Evolutionary conservation across 805 yeast species (phyloP).

Genomic region (Ogataea saltuana): DNA sequence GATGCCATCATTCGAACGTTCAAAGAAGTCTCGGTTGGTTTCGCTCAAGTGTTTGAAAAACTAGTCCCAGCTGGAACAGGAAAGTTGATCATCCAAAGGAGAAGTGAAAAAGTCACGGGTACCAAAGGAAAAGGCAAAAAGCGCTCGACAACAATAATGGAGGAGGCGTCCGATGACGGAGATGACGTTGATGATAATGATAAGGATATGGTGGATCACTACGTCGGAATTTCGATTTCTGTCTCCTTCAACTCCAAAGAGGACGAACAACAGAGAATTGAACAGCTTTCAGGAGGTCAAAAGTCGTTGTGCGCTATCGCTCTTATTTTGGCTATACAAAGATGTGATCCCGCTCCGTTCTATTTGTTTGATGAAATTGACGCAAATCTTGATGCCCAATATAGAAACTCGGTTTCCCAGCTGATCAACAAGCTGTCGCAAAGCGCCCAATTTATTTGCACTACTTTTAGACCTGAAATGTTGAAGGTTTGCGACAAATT

Average conservation of each 20-base stretch:
- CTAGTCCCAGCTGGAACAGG: slow-evolving; percentile 87
- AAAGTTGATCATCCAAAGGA: slow-evolving; percentile 61
- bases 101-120: slow-evolving; percentile 22
- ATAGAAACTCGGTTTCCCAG: slow-evolving; percentile 81
- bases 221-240: slow-evolving; percentile 78
- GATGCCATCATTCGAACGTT: slow-evolving; percentile 81
- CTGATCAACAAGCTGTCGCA: slow-evolving; percentile 65
- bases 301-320: slow-evolving; percentile 96
- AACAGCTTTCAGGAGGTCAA: slow-evolving; percentile 95
- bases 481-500: slow-evolving; percentile 81
- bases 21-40: slow-evolving; percentile 70
- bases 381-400: slow-evolving; percentile 91
- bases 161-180: slow-evolving; percentile 4
- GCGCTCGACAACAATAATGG: no score
- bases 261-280: slow-evolving; percentile 84
- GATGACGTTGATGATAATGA: slow-evolving; percentile 24
- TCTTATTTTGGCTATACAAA: slow-evolving; percentile 88
- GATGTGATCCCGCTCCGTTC: slow-evolving; percentile 96
- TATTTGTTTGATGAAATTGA: slow-evolving; percentile 95
- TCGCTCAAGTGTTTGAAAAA: slow-evolving; percentile 71
- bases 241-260: slow-evolving; percentile 87
- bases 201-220: slow-evolving; percentile 48
- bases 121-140: slow-evolving; percentile 12
- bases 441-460: slow-evolving; percentile 89
- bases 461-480: slow-evolving; percentile 95